Base-by-base conservation (phyloP, 192 early-diverging fungal genomes). In the Coemansia sp. region DNA sequence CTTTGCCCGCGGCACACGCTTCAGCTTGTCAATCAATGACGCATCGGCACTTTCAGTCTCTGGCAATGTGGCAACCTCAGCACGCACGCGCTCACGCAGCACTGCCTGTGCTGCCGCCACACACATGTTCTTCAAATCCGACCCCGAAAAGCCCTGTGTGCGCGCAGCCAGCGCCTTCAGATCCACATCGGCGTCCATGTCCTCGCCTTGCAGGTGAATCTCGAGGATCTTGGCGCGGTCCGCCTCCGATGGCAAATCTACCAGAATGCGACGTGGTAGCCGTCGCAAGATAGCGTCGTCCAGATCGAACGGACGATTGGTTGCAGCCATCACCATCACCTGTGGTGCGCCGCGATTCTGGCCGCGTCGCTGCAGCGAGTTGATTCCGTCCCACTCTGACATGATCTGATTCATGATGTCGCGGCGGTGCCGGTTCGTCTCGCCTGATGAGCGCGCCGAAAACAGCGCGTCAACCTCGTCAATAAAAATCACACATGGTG, bases 401-500 rank as follows among this genome's bases (percentile, higher is more conserved):
- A 97, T 97, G 61, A 98, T 95, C 76, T 98, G 92, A 57, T 95
- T 96, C 68, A 96, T 82, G 2, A 90, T 88, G 69, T 94, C 91
- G 50, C 87, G 87, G 47, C 88, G 88, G 74, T 77, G 87, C 28
- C 86, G 81, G 58, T 83, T 87, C 2, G 73, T 40, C 46, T 82
- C 73, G 19, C 78, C 79, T 11, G 79, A 76, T 46, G 86, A 74
- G 37, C 93, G 83, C 11, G 87, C 79, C 14, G 88, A 83, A 81
- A 98, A 93, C 36, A 98, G 72, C 22, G 93, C 91, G 59, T 98
- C 96, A 0, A 97, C 90, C 65, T 97, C 96, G 69, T 98, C 96
- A 60, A 98, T 70, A 62, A 97, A 98, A n/a, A 98, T 87, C 1
- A 98, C 94, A 74, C 96, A 98, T 2, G 96, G 96, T 11, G 90